phyloP scores from a whole-genome alignment of 2,329 filamentous ascomycete genomes.

The Cladosporium austrohemisphaericum region DNA sequence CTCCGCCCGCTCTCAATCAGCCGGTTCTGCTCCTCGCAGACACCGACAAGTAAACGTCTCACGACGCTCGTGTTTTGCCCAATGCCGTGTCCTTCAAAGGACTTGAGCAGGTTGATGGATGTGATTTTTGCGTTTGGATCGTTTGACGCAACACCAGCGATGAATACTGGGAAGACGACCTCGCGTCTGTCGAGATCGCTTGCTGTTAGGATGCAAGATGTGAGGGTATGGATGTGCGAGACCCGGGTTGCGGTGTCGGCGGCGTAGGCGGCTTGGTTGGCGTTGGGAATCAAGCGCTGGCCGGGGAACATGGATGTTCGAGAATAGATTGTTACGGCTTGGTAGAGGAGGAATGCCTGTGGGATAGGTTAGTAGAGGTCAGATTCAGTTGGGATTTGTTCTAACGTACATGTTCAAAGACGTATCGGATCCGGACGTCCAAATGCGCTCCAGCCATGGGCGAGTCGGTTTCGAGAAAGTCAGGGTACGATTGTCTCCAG shows the following conservation, averaged over 20 bases:
- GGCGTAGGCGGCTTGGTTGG: conserved; percentile 30
- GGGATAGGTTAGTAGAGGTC: conserved; percentile 18
- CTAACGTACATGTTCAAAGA: conserved; percentile 45
- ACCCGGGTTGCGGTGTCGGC: conserved; percentile 45
- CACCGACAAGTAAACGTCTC: conserved; percentile 43
- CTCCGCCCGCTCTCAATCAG: conserved; percentile 39
- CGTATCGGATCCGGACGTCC: conserved; percentile 21
- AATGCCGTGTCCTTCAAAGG: conserved; percentile 46
- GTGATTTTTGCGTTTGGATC: conserved; percentile 43
- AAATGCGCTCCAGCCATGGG: conserved; percentile 31
- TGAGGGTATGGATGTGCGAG: conserved; percentile 44
- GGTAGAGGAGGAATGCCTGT: conserved; percentile 47
- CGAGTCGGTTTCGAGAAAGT: conserved; percentile 22
- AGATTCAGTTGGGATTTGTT: conserved; percentile 38
- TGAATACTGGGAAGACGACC: conserved; percentile 52
- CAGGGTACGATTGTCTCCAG: conserved; percentile 30
- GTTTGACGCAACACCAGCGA: conserved; percentile 47
- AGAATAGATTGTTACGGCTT: conserved; percentile 48
- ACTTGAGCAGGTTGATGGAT: conserved; percentile 48
- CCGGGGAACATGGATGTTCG: conserved; percentile 51
- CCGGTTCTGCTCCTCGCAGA: conserved; percentile 48
- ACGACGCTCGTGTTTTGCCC: conserved; percentile 47
- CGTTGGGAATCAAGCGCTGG: conserved; percentile 40
- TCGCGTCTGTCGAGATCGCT: conserved; percentile 42
- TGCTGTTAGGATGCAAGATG: conserved; percentile 38